phyloP scores from a whole-genome alignment of 805 yeast genomes.

The Wickerhamomyces chaumierensis region DNA sequence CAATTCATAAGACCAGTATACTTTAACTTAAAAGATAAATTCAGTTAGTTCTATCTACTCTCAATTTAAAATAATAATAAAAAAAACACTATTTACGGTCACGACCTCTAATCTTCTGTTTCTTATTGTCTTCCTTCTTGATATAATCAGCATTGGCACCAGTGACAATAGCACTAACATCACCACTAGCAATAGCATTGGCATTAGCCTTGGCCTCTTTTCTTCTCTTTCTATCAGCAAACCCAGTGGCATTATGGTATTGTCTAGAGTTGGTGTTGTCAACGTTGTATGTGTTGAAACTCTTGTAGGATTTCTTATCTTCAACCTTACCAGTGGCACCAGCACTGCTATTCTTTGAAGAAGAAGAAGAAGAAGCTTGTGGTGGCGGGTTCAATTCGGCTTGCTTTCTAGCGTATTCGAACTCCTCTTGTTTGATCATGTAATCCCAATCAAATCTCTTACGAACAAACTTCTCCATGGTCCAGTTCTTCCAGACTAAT shows the following conservation, averaged over 20 bases:
- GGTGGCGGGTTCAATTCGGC: constrained; percentile 12
- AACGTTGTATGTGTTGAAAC: too few species aligned
- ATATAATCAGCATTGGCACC: too few species aligned
- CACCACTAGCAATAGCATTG: background rate
- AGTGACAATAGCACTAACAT: too few species aligned
- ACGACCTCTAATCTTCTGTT: constrained; percentile 20
- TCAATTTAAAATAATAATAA: too few species aligned
- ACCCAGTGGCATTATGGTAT: background rate
- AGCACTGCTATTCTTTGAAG: constrained; percentile 20
- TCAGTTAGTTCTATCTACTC: too few species aligned
- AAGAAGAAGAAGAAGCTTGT: too few species aligned
- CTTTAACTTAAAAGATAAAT: too few species aligned
- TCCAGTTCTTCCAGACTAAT: constrained; percentile 93
- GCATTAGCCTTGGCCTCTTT: background rate
- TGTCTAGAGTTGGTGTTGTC: background rate
- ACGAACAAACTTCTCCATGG: constrained; percentile 66
- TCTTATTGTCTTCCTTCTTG: constrained; percentile 6
- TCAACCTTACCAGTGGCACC: too few species aligned
- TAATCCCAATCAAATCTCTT: constrained; percentile 77
- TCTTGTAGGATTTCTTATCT: constrained; percentile 1
- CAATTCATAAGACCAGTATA: too few species aligned
- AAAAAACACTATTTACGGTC: constrained; percentile 16
- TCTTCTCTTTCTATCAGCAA: constrained; percentile 9
- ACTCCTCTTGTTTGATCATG: constrained; percentile 42
- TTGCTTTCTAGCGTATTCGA: constrained; percentile 11